Evolutionary conservation across 2,329 filamentous ascomycete species (phyloP).

Genomic region (Didymella segeticola): DNA sequence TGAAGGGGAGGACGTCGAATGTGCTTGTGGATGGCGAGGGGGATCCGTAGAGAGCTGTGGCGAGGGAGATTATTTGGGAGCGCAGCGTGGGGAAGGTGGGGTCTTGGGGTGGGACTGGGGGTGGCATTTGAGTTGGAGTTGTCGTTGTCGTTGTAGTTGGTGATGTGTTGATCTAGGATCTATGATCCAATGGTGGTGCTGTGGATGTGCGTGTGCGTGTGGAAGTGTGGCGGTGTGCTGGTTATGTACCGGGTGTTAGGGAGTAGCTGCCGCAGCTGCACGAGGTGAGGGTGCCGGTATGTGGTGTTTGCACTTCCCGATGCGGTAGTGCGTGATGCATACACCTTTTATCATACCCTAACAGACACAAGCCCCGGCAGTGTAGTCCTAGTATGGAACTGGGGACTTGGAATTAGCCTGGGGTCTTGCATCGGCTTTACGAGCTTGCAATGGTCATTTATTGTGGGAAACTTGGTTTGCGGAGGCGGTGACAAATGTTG

Average conservation of each 20-base stretch:
- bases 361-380: no score
- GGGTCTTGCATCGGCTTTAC: no score
- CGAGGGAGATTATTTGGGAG: slow-evolving; percentile 5
- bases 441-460: neutral
- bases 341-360: neutral
- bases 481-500: no score
- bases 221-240: neutral
- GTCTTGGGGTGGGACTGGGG: neutral
- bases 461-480: no score
- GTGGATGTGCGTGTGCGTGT: no score
- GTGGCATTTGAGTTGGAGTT: neutral
- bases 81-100: slow-evolving; percentile 4
- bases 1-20: slow-evolving; percentile 9
- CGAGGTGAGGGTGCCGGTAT: no score
- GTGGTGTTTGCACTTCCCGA: slow-evolving; percentile 9
- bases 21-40: neutral
- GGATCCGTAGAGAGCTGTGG: slow-evolving; percentile 9
- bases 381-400: no score
- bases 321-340: neutral
- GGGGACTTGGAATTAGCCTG: no score
- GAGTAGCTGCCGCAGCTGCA: no score
- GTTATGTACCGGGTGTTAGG: neutral
- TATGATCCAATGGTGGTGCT: no score
- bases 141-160: neutral
- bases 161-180: no score